These are phyloP conservation scores for Kwoniella shandongensis DNA, from an alignment of 768 basidiomycete genomes.

Conservation along the genomic window DNA sequence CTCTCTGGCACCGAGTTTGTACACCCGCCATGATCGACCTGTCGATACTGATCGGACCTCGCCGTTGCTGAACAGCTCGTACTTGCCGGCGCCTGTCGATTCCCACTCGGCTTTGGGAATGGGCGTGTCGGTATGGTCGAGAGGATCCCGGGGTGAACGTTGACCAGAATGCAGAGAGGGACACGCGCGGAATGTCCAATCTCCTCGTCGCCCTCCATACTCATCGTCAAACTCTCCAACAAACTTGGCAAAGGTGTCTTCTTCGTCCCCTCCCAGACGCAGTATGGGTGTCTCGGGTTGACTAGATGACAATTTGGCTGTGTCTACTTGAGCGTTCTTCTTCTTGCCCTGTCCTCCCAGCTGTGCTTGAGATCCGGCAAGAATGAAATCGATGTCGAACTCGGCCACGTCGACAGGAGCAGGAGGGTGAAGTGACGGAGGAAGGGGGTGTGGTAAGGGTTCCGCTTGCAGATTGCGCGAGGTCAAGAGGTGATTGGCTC, in stretches of 20 bases:
- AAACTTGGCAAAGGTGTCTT: conserved; percentile 54
- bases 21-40: conserved; percentile 40
- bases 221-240: conserved; percentile 54
- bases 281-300: conserved; percentile 34
- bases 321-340: conserved; percentile 26
- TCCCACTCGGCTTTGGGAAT: conserved; percentile 43
- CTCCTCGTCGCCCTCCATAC: conserved; percentile 51
- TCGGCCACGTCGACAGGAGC: conserved; percentile 52
- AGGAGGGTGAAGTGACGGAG: conserved; percentile 51
- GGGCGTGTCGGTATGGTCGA: conserved; percentile 15
- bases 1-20: conserved; percentile 33
- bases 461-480: conserved; percentile 47
- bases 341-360: conserved; percentile 32
- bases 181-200: conserved; percentile 53
- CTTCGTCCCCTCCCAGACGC: conserved; percentile 47
- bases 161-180: conserved; percentile 4
- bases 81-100: conserved; percentile 47
- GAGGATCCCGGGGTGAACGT: conserved; percentile 18
- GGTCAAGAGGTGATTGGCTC: conserved; percentile 50
- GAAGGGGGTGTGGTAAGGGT: conserved; percentile 51
- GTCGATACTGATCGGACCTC: conserved; percentile 40
- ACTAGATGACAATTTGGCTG: conserved; percentile 6
- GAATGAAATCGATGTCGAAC: conserved; percentile 55
- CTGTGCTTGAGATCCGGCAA: conserved; percentile 49
- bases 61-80: conserved; percentile 40